Base-by-base conservation (phyloP, 345 rosid genomes). In the Melaleuca alternifolia region DNA sequence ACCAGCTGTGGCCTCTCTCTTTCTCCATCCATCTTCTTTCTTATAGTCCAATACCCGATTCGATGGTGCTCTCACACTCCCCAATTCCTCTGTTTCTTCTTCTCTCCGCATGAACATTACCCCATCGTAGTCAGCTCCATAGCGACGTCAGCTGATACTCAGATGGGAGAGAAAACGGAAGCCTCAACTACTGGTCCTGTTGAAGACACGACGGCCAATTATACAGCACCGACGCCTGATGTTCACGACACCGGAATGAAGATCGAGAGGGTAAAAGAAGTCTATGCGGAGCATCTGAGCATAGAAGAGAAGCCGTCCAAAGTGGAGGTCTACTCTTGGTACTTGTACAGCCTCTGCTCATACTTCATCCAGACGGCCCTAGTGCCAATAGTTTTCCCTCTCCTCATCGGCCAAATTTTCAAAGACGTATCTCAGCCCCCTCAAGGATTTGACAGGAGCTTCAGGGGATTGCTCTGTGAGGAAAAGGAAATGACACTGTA, bases 381-480 rank as follows among this genome's bases (percentile, higher is more conserved):
- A 9, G 54, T 92, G 51, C 95, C 96, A 2, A 65, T 92, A 2
- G 89, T 93, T 26, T 93, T 94, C 88, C 91, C 96, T 16, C 92
- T 94, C 50, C 88, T 92, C 87, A 90, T 93, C 83, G 85, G 91
- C 83, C 89, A 92, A 59, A 89, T 90, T 77, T 62, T 0, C 37
- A 85, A 89, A 56, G 61, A 88, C 21, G 71, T 53, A 9, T 48
- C 71, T 28, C 77, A 28, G 77, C 88, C 88, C 30, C 48, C 65
- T 54, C 84, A 14, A 28, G 86, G 86, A 41, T 87, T 76, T 84
- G 46, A 54, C 51, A 52, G 65, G 85, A 87, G 54, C 51, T 51
- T 11, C 65, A 90, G 33, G 86, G 92, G 90, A 77, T 75, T 94
- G 54, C 51, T 54, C 21, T 93, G 96, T 62, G 5, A 12, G 21